These are phyloP conservation scores for Pseudogymnoascus sp. DNA, from an alignment of 2,329 filamentous ascomycete species.

Conservation along the genomic window DNA sequence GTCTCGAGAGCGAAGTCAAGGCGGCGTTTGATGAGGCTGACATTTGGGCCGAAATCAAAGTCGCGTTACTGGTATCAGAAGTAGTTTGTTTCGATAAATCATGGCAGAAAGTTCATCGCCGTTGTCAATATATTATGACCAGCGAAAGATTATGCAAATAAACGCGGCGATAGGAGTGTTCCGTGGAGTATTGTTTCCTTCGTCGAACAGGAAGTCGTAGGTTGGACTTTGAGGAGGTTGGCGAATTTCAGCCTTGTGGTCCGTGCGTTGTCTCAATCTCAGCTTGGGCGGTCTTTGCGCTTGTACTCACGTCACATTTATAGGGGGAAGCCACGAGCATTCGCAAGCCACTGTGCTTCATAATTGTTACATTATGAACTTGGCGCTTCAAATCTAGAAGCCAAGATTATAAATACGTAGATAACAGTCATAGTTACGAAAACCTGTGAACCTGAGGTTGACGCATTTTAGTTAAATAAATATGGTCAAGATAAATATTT, in stretches of 20 bases:
- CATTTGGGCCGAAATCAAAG: slow-evolving; percentile 16
- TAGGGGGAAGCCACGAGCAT: not conserved
- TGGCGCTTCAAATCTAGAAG: not conserved
- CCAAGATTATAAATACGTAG: not conserved
- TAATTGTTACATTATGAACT: not conserved
- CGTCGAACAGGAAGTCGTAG: not conserved
- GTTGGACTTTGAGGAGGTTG: not conserved
- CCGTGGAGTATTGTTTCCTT: not conserved
- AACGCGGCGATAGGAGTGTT: not conserved
- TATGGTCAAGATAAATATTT: not conserved
- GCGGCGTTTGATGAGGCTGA: slow-evolving; percentile 38
- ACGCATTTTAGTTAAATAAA: not conserved
- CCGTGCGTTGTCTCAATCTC: not conserved
- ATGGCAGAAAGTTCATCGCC: not conserved
- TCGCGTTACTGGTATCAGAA: not conserved
- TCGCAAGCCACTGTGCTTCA: not conserved
- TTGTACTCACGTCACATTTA: not conserved
- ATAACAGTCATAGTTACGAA: not conserved
- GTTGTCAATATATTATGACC: not conserved
- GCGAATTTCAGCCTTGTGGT: slow-evolving; percentile 6
- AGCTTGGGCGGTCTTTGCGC: not conserved
- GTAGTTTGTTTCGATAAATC: not conserved
- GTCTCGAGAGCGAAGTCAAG: slow-evolving; percentile 45
- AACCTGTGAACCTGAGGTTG: not conserved
- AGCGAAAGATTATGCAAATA: not conserved